Evolutionary conservation across 2,329 filamentous ascomycete species (phyloP).

Genomic region (Pseudogymnoascus sp.): DNA sequence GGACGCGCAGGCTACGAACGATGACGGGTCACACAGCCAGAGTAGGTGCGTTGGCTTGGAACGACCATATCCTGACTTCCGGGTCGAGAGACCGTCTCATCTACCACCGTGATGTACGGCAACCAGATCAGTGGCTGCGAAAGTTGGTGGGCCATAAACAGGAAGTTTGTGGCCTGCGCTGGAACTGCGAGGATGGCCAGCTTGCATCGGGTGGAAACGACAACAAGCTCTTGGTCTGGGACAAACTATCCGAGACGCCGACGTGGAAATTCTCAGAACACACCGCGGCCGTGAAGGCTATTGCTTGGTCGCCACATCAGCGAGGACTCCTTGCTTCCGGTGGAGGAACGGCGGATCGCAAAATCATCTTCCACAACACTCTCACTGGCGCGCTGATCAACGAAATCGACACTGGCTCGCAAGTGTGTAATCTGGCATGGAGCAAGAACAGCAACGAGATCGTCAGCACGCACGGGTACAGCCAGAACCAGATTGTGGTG

Average conservation of each 20-base stretch:
- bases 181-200: conserved; percentile 95
- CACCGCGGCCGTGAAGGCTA: conserved; percentile 92
- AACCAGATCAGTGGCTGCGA: conserved; percentile 81
- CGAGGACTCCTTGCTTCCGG: conserved; percentile 90
- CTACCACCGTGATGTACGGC: conserved; percentile 90
- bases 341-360: conserved; percentile 88
- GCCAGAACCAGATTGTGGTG: conserved; percentile 96
- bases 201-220: conserved; percentile 95
- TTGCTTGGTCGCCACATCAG: conserved; percentile 96
- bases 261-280: conserved; percentile 93
- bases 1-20: conserved; percentile 75
- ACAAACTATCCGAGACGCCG: conserved; percentile 86
- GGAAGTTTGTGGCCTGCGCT: conserved; percentile 92
- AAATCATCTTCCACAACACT: conserved; percentile 98
- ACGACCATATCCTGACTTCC: conserved; percentile 93
- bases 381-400: conserved; percentile 72
- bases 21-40: conserved; percentile 96
- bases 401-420: conserved; percentile 91
- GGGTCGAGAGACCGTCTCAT: conserved; percentile 90
- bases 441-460: conserved; percentile 97
- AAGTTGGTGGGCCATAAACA: conserved; percentile 94
- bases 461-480: conserved; percentile 93
- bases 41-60: conserved; percentile 94
- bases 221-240: conserved; percentile 98
- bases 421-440: conserved; percentile 98